Conservation (phyloP, 441 rosid species). For the Croton laevigatus region DNA sequence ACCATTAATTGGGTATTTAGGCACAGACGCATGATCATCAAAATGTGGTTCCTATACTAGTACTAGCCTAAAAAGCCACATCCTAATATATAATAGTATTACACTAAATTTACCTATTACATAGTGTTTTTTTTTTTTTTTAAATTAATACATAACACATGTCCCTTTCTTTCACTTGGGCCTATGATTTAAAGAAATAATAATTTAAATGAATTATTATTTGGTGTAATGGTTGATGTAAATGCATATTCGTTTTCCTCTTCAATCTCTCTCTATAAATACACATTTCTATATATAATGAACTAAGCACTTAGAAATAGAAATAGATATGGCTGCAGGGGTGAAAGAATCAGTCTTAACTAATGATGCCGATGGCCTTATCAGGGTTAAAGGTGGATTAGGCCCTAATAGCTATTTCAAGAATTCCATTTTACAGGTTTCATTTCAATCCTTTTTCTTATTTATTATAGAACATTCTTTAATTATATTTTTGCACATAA, state of each 20-base stretch:
- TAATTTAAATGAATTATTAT: background rate
- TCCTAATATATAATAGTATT: background rate
- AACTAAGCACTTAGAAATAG: background rate
- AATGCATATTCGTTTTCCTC: background rate
- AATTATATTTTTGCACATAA: no score
- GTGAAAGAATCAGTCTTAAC: conserved; percentile 10
- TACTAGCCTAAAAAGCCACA: background rate
- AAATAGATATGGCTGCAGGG: conserved; percentile 8
- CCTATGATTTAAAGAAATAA: background rate
- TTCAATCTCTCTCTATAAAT: background rate
- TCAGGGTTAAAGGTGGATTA: conserved; percentile 10
- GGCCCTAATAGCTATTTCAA: conserved; percentile 16
- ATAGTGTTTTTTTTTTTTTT: background rate
- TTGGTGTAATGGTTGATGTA: background rate
- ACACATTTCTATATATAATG: background rate
- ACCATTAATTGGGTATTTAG: no score
- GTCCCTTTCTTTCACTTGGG: background rate
- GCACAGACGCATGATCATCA: background rate
- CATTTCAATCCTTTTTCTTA: background rate
- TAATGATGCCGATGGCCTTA: background rate
- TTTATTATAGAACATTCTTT: no score
- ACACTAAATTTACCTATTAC: background rate
- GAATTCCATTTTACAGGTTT: conserved; percentile 15
- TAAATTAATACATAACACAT: background rate
- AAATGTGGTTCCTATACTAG: background rate